Conservation (phyloP, 306 rosid species). For the Cucurbita argyrosperma region DNA sequence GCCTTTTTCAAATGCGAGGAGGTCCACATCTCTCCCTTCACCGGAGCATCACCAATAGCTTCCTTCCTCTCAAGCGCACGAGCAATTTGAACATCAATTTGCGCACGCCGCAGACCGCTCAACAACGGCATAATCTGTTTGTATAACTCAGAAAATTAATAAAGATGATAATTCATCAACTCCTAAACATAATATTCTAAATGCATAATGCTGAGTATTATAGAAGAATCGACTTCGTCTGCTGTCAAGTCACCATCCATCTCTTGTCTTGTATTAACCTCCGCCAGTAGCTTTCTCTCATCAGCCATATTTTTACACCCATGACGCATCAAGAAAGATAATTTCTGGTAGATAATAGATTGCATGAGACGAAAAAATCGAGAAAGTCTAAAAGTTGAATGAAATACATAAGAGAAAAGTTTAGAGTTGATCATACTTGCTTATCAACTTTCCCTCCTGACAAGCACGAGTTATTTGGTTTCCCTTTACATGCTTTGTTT, state of each 20-base stretch:
- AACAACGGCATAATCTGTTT: neutral
- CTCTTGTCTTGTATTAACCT: slow-evolving; percentile 6
- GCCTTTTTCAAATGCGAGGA: slow-evolving; percentile 5
- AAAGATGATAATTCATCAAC: neutral
- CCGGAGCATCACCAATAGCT: neutral
- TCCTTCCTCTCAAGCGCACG: neutral
- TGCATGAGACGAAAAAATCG: neutral
- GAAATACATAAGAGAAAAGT: neutral
- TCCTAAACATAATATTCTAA: neutral
- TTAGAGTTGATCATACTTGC: slow-evolving; percentile 6
- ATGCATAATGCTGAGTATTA: neutral
- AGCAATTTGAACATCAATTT: neutral
- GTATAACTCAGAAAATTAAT: neutral
- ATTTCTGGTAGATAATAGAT: slow-evolving; percentile 6
- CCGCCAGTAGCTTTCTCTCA: slow-evolving; percentile 15
- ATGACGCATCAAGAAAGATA: slow-evolving; percentile 15
- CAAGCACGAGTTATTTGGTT: slow-evolving; percentile 1
- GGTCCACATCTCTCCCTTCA: slow-evolving; percentile 8
- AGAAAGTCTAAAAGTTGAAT: neutral
- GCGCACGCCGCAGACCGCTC: neutral
- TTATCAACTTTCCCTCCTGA: slow-evolving; percentile 7
- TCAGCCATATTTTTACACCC: slow-evolving; percentile 8
- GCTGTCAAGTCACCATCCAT: neutral
- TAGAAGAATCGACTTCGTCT: neutral
- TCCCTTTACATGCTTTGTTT: neutral